These are phyloP conservation scores for Lactarius psammicola DNA, from an alignment of 768 basidiomycete genomes.

Conservation along the genomic window DNA sequence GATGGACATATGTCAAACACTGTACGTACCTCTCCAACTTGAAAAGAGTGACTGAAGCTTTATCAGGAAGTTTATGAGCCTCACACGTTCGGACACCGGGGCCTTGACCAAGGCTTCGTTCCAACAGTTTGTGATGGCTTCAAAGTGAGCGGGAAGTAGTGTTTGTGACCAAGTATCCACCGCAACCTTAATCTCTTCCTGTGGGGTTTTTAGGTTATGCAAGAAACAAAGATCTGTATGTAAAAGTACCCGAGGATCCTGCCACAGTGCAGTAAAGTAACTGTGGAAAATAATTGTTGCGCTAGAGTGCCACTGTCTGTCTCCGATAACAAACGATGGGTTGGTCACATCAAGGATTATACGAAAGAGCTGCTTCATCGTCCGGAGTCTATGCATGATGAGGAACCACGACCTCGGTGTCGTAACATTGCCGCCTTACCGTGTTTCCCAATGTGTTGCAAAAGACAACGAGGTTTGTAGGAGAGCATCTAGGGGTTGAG, in stretches of 20 bases:
- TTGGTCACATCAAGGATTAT: constrained; percentile 65
- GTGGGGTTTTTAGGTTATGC: neutral
- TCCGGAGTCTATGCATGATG: constrained; percentile 44
- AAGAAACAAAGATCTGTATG: neutral
- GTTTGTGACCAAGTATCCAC: constrained; percentile 58
- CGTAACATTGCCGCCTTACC: constrained; percentile 41
- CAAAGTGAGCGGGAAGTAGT: constrained; percentile 63
- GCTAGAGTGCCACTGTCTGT: constrained; percentile 64
- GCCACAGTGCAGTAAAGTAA: constrained; percentile 65
- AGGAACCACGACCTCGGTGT: constrained; percentile 3
- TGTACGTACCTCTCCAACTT: constrained; percentile 55
- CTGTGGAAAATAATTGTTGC: constrained; percentile 56
- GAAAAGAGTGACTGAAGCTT: constrained; percentile 70
- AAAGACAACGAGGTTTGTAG: constrained; percentile 43
- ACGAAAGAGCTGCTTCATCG: constrained; percentile 56
- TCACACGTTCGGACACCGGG: constrained; percentile 55
- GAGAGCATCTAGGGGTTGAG: constrained; percentile 57
- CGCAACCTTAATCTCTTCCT: constrained; percentile 70
- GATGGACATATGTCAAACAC: neutral
- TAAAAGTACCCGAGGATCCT: constrained; percentile 53
- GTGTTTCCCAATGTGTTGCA: constrained; percentile 44
- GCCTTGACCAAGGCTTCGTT: constrained; percentile 56
- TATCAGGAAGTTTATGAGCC: constrained; percentile 59
- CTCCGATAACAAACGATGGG: constrained; percentile 59
- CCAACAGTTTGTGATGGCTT: constrained; percentile 67